Conservation (phyloP, 140 eudicot species). For the Senecio squalidus region DNA sequence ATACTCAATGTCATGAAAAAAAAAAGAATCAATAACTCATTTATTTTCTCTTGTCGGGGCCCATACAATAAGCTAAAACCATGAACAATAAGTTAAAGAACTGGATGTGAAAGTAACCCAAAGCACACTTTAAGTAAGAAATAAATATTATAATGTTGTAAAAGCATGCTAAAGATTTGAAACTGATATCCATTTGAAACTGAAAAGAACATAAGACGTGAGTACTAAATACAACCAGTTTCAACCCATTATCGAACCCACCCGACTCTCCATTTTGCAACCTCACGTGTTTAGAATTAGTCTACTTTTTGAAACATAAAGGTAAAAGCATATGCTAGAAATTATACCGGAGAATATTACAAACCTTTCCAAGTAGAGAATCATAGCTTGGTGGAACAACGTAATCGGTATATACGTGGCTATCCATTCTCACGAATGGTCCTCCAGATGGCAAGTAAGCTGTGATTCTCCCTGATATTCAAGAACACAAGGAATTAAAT, state of each 20-base stretch:
- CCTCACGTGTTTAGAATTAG: background rate
- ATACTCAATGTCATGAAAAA: too few relatives aligned
- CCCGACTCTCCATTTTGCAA: too few relatives aligned
- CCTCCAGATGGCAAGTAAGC: conserved; percentile 96
- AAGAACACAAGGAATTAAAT: background rate
- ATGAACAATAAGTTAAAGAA: conserved; percentile 5
- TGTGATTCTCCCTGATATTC: conserved; percentile 75
- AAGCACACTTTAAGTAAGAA: background rate
- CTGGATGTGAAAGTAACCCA: conserved; percentile 5
- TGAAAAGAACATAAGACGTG: too few relatives aligned
- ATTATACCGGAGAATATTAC: background rate
- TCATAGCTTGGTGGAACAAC: conserved; percentile 99
- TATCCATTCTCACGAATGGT: conserved; percentile 98
- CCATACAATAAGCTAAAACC: conserved; percentile 94
- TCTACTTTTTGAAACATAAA: background rate
- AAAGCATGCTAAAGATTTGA: too few relatives aligned
- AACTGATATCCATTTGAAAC: too few relatives aligned
- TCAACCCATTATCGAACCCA: too few relatives aligned
- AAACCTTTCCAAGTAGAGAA: conserved; percentile 97
- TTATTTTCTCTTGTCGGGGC: conserved; percentile 95
- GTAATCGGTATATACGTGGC: conserved; percentile 92
- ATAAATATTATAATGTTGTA: too few relatives aligned
- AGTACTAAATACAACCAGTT: too few relatives aligned
- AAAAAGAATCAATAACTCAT: too few relatives aligned
- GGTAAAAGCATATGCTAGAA: background rate